These are phyloP conservation scores for Verticillium zaregamsianum DNA, from an alignment of 2,329 filamentous ascomycete species.

Conservation along the genomic window DNA sequence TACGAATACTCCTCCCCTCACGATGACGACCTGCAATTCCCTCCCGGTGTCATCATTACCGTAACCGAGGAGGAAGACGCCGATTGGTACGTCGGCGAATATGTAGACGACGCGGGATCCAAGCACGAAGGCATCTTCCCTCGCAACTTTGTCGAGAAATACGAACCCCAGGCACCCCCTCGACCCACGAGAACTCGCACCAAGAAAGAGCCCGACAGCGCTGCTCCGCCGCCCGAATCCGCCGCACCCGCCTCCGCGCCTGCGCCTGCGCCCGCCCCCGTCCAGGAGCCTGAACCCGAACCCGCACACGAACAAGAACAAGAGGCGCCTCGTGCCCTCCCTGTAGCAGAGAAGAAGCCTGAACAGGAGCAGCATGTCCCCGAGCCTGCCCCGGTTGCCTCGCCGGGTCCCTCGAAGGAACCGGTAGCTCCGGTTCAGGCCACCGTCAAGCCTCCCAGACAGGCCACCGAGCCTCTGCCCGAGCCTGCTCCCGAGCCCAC, in stretches of 20 bases:
- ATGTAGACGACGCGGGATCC: conserved; percentile 68
- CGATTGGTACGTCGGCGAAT: conserved; percentile 92
- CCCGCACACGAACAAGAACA: conserved; percentile 25
- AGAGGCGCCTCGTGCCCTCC: conserved; percentile 14
- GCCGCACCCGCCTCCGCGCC: conserved; percentile 12
- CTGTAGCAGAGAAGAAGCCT: background rate
- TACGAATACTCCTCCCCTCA: conserved; percentile 92
- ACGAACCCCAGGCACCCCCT: conserved; percentile 85
- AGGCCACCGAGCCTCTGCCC: conserved; percentile 12
- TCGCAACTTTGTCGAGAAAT: conserved; percentile 95
- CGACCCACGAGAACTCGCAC: conserved; percentile 71
- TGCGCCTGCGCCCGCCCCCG: conserved; percentile 21
- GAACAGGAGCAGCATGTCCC: conserved; percentile 28
- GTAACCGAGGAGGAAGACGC: conserved; percentile 89
- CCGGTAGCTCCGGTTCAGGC: conserved; percentile 29
- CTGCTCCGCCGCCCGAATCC: conserved; percentile 16
- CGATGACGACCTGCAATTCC: conserved; percentile 90
- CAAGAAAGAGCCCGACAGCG: conserved; percentile 55
- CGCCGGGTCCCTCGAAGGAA: conserved; percentile 26
- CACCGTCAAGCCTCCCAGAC: background rate
- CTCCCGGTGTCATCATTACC: conserved; percentile 82
- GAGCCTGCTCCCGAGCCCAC: conserved; percentile 23
- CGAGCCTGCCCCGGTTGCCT: conserved; percentile 21
- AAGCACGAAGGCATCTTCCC: conserved; percentile 88
- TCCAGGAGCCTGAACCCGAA: conserved; percentile 17